Evolutionary conservation across 164 flowering plant genomes (phyloP), one percentile per base, ranked within the genome.

Genomic region (Berberis thunbergii): DNA sequence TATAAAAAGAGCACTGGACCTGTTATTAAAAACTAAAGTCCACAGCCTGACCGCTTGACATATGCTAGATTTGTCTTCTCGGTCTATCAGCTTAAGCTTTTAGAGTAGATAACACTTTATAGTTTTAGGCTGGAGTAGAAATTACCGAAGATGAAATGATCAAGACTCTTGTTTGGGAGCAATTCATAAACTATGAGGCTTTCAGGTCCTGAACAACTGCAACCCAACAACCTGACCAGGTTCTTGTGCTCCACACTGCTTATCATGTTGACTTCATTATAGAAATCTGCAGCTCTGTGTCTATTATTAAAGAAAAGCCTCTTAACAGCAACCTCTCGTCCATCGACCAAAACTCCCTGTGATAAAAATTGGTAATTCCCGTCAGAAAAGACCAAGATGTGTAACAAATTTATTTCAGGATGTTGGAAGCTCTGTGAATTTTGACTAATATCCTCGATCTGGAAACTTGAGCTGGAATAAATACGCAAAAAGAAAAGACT

Each of bases 321-420:
- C 66, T 86, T 86, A 49, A 86, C 74, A 2, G 88, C 91, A 55
- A 86, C 76, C 66, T 86, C 88, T 70, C 91, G 77, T 44, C 88
- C 88, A 69, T 84, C 91, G 41, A 68, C 74, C 62, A 86, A 55
- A 41, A 77, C 79, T 61, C 91, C 91, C 91, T 86, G 56, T 39
- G 38, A 13, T 40, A 63, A 12, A 56, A 54, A 7, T 62, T 12
- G 64, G 40, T 26, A 26, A 26, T 26, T 26, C 26, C 26, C 26
- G 26, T 26, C 26, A 26, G 26, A 26, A 26, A 26, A 0, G 26
- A 26, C 26, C 26, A 26, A 26, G 26, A 26, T 26, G 26, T 26
- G 26, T 26, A 26, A 26, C 26, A 26, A 26, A 26, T 26, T 26
- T 26, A 26, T 26, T 26, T 26, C 26, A 26, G 26, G 26, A 26